Evolutionary conservation across 805 yeast species (phyloP), one percentile per base, ranked within the genome.

Genomic region (Teunomyces cretensis): DNA sequence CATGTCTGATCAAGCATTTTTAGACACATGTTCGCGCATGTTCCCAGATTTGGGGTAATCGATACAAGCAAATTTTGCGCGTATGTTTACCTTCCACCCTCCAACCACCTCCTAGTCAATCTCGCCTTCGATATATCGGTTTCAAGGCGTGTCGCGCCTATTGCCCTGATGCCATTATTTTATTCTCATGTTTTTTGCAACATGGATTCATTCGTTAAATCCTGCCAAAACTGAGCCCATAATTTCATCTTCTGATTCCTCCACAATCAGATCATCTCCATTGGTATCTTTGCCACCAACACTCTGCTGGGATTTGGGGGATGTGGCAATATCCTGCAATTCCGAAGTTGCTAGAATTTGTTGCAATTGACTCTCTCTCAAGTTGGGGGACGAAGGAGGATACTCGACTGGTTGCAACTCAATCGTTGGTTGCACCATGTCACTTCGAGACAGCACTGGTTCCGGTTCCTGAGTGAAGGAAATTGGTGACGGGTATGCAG

Each of bases 161-260:
- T 19, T 19, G 6, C 6, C 22, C 22, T 19, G 22, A 6, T 19
- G 22, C 22, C 6, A 19, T 19, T 19, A 19, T 4, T 19, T 19
- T 6, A 19, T 6, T 19, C 6, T 9, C 28, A 7, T 3, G 9
- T 26, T 5, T 11, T 26, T 19, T 19, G 22, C 28, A 11, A 26
- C 28, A 8, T 26, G 12, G 28, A 7, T 26, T 11, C 12, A 26
- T 26, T 26, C 28, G 28, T 31, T 31, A 6, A 14, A 31, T 31
- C 19, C 12, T 14, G 4, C 35, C 41, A 38, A 38, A 27, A 38
- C 32, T 9, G 61, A 49, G 7, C 64, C 64, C 13, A 56, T 45
- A 46, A 58, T 53, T 17, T 63, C 70, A 31, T 64, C 68, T 28
- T 67, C 71, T 2, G 70, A 65, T 7, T 58, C 70, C 31, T 62